These are phyloP conservation scores for Lentinus tigrinus DNA, from an alignment of 768 basidiomycete genomes.

Conservation along the genomic window DNA sequence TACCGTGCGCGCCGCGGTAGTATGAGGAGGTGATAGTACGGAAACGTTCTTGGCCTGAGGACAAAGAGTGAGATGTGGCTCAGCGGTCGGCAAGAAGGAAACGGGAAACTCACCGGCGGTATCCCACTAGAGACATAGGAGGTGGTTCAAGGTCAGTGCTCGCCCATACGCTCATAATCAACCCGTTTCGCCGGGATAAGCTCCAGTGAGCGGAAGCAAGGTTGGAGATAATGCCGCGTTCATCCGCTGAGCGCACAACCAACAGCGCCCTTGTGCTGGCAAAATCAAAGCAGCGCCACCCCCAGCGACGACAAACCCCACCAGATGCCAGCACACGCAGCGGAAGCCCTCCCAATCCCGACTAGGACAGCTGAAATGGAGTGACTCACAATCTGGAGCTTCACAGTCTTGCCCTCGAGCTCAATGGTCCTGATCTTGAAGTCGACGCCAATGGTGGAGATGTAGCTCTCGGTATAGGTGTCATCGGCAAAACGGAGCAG, in stretches of 20 bases:
- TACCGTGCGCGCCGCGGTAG: conserved; percentile 98
- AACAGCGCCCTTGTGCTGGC: not conserved
- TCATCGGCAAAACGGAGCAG: conserved; percentile 94
- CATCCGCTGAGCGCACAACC: not conserved
- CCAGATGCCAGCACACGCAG: not conserved
- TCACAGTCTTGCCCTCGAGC: conserved; percentile 96
- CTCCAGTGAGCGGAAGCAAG: no score
- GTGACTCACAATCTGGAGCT: conserved; percentile 90
- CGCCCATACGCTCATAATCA: not conserved
- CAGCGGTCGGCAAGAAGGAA: conserved; percentile 2
- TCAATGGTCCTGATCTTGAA: conserved; percentile 99
- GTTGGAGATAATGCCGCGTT: no score
- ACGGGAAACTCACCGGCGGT: conserved; percentile 69
- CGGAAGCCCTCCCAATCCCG: not conserved
- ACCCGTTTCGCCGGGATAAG: not conserved
- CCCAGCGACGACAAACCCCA: not conserved
- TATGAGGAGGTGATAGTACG: conserved; percentile 99
- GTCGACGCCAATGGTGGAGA: conserved; percentile 97
- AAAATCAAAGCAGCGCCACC: not conserved
- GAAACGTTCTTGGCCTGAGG: conserved; percentile 92
- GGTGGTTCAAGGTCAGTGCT: conserved; percentile 29
- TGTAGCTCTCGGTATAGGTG: conserved; percentile 96
- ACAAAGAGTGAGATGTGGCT: conserved; percentile 5
- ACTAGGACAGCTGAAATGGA: not conserved
- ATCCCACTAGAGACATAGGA: conserved; percentile 72